Evolutionary conservation across 1,139 yeast genomes (phyloP), one percentile per base, ranked within the genome.

Genomic region (Waltiozyma sp.): DNA sequence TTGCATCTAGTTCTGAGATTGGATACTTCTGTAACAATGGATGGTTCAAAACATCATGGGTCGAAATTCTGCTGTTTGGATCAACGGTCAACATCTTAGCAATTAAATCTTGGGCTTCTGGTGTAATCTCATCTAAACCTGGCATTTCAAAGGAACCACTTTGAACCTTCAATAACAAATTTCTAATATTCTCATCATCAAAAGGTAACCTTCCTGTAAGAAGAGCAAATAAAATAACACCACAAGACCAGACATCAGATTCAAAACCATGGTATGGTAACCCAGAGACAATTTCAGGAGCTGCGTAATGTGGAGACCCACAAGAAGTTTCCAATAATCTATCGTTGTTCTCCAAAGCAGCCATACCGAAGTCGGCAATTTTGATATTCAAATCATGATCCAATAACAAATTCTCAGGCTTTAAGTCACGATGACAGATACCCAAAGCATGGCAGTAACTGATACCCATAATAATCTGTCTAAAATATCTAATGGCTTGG

Each of bases 291-390:
- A 83, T 83, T 64, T 83, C 94, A 1, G 94, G 94, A 8, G 93
- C 86, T 14, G 93, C 93, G 60, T 83, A 83, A 63, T 83, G 94
- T 19, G 94, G 93, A 36, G 88, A 80, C 3, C 93, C 94, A 66
- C 94, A 83, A 14, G 85, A 76, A 10, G 94, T 83, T 59, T 81
- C 88, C 43, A 83, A 65, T 45, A 83, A 63, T 59, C 76, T 78
- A 38, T 81, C 84, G 45, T 79, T 78, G 48, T 81, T 72, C 60
- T 83, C 89, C 49, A 83, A 65, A 23, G 93, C 91, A 23, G 93
- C 93, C 93, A 83, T 83, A 41, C 93, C 94, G 56, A 83, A 83
- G 62, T 83, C 94, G 8, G 93, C 94, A 52, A 83, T 75, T 56
- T 83, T 83, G 43, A 83, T 83, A 51, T 77, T 79, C 44, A 77